A percentile compares a stretch with the other conserved stretches of the same genome.
Conservation (phyloP, 441 rosid genomes). For the Eruca vesicaria region DNA sequence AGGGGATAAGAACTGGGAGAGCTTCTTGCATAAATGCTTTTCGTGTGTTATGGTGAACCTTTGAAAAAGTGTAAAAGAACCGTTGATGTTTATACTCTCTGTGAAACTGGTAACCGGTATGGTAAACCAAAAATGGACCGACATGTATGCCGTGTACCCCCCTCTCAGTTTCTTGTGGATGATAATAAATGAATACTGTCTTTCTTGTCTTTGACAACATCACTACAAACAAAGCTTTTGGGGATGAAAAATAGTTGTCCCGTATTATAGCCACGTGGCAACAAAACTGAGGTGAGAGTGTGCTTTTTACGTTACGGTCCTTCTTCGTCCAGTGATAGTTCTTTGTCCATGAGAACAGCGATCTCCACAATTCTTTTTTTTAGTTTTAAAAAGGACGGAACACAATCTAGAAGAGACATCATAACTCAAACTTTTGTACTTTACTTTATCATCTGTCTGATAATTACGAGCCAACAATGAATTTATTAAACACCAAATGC, state of each 20-base stretch:
- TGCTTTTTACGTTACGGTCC: slow-evolving; percentile 16
- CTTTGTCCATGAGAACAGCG: background rate
- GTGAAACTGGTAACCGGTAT: slow-evolving; percentile 1
- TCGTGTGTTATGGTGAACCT: slow-evolving; percentile 2
- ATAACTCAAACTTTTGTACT: background rate
- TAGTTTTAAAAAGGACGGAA: background rate
- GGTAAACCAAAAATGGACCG: slow-evolving; percentile 1
- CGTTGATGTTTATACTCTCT: slow-evolving; percentile 1
- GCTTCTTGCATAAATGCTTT: slow-evolving; percentile 6
- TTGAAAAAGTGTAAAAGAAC: too few species aligned
- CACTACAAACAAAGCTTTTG: background rate
- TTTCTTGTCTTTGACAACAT: background rate
- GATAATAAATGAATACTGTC: background rate
- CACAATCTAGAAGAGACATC: background rate
- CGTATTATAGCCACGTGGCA: slow-evolving; percentile 17
- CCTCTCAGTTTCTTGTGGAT: background rate
- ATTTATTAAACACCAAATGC: slow-evolving; percentile 14
- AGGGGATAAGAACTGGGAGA: slow-evolving; percentile 45
- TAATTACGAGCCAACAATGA: slow-evolving; percentile 18
- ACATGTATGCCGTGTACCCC: background rate
- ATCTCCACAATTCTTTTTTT: background rate
- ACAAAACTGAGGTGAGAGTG: background rate
- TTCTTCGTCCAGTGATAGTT: background rate
- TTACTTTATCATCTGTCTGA: slow-evolving; percentile 6
- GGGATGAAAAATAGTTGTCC: background rate